Base-by-base conservation (phyloP, 1,139 yeast genomes). In the Blastobotrys serpentis region DNA sequence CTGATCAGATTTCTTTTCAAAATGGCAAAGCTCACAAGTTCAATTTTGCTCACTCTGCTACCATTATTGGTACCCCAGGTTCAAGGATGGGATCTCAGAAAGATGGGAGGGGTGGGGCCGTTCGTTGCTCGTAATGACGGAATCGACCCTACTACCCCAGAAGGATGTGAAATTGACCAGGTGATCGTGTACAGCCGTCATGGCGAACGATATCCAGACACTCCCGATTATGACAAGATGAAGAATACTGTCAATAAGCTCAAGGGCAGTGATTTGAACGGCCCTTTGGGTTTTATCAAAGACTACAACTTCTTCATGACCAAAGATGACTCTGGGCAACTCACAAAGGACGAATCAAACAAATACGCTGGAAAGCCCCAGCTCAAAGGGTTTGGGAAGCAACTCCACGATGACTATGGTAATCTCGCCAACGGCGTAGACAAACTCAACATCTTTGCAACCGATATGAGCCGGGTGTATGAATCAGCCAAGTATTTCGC, bases 181-280 rank as follows among this genome's bases (percentile, higher is more conserved):
- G 86, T 82, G n/a, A 82, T 80, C 55, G 66, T 80, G 52, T 67
- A 80, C 44, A 73, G 77, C 50, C 76, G 92, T 61, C 92, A 85
- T 58, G 92, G 90, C n/a, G 89, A 83, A 60, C 70, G 92, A 58
- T 84, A 73, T 62, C 88, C 87, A 14, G 62, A 58, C 29, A 43
- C 51, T 23, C 32, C 49, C 44, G 54, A 49, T 42, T 61, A 52
- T 32, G 50, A 41, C 11, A 51, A 47, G 25, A 53, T 57, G 54
- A 46, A 55, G 26, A 67, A 62, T 47, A 33, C 30, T 5, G 41
- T 71, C 19, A 54, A 44, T 4, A 25, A 40, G n/a, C 37, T 43
- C 55, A 39, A 56, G 57, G 49, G 29, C 16, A 19, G 26, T 21
- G 26, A 34, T 16, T 23, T 47, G 23, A 36, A 26, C 13, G 55